Evolutionary conservation across 225 moss, liverwort and hornwort species (phyloP), one percentile per base, ranked within the genome.

Genomic region (Straminergon stramineum): DNA sequence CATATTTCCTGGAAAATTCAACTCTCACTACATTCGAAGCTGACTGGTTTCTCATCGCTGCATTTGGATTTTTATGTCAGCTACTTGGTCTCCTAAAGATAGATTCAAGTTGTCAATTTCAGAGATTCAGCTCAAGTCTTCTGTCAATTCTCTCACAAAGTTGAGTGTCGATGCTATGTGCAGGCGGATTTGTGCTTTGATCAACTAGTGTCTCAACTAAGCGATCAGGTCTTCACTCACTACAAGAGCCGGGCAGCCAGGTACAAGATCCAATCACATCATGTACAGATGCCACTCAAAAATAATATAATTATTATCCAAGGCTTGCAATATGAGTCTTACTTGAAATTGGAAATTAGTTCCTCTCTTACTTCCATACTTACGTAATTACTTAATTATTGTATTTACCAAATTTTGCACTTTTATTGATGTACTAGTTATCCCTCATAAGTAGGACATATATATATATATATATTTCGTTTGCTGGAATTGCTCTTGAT

Each of bases 181-280:
- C 93, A 99, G 98, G 96, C 95, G 87, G 98, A 99, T 91, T 89
- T 99, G 61, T 99, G 98, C 89, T 99, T 99, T 86, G 98, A 99
- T 91, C 96, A 97, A 89, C 91, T 99, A 87, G 95, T 99, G 85
- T 95, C 95, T 92, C 97, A 97, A 90, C 93, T 99, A 61, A 96
- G 95, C 91, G 96, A 99, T 51, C 97, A 97, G 82, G 96, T 99
- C 88, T 99, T 96, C 87, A 92, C 85, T 57, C 92, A 96, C 91
- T 96, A 95, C 82, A 99, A 99, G 90, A 95, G 96, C 51, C 95
- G 95, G 79, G 98, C 96, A 84, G 96, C 98, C 87, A 99, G 97
- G 98, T 97, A 91, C 84, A 34, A 75, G 52, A 77, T 83, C 76
- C 65, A 83, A 85, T 27, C 19, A 79, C 58, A 37, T 77, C 58